phyloP scores from a whole-genome alignment of 179 eudicot species.

The Drosera spatulata region DNA sequence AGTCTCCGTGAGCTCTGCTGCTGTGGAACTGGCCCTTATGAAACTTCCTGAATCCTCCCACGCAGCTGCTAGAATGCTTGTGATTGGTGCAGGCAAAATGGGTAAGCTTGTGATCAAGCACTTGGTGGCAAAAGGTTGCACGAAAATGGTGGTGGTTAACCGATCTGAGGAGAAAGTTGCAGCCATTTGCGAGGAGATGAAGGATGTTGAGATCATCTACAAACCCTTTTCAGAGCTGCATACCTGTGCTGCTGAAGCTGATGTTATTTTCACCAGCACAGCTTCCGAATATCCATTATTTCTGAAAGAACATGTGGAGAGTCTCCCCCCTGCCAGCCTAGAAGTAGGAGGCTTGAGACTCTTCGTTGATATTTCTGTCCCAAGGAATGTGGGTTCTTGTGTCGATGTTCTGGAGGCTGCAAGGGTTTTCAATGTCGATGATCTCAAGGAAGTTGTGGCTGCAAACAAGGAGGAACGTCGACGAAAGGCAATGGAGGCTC shows the following conservation, averaged over 20 bases:
- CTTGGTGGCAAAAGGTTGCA: conserved; percentile 41
- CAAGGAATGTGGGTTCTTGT: conserved; percentile 9
- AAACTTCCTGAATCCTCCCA: conserved; percentile 32
- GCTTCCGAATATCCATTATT: conserved; percentile 30
- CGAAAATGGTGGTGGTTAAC: conserved; percentile 37
- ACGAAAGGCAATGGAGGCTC: conserved; percentile 40
- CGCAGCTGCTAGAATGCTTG: conserved; percentile 29
- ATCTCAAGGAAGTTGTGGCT: conserved; percentile 45
- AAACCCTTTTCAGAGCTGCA: conserved; percentile 33
- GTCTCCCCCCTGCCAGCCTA: conserved; percentile 22
- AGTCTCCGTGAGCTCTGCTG: conserved; percentile 44
- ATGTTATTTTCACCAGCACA: conserved; percentile 38
- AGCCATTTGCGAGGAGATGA: conserved; percentile 28
- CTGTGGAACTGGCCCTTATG: conserved; percentile 41
- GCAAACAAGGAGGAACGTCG: conserved; percentile 40
- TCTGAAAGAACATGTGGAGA: conserved; percentile 23
- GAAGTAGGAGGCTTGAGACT: conserved; percentile 34
- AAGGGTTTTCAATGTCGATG: conserved; percentile 35
- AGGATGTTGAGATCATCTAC: conserved; percentile 27
- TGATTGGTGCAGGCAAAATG: conserved; percentile 41
- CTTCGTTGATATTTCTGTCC: conserved; percentile 36
- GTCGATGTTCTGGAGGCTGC: conserved; percentile 15
- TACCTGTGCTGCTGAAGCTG: conserved; percentile 31
- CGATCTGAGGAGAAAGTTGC: conserved; percentile 37
- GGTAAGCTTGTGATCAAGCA: conserved; percentile 44